These are phyloP conservation scores for Cymbidium sinense DNA, from an alignment of 106 monocot species.

Conservation along the genomic window DNA sequence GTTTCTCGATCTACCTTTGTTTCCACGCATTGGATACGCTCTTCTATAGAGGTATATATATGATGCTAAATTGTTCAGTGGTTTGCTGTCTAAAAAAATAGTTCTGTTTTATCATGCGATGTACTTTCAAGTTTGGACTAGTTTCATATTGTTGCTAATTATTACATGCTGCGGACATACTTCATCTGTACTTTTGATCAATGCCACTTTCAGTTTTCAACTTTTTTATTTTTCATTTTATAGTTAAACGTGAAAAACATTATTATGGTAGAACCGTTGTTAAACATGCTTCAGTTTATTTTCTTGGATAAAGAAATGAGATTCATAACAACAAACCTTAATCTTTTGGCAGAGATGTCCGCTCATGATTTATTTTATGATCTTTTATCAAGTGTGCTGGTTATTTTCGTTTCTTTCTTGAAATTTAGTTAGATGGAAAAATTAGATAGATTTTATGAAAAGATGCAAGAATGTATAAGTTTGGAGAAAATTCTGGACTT, in stretches of 20 bases:
- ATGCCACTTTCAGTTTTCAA: neutral
- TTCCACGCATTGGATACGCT: conserved; percentile 88
- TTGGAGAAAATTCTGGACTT: no score
- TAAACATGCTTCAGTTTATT: neutral
- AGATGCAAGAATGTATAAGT: no score
- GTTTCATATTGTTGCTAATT: neutral
- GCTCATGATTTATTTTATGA: neutral
- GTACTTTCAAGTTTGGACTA: neutral
- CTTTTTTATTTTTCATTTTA: neutral
- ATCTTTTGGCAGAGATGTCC: neutral
- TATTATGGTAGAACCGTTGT: neutral
- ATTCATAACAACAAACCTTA: neutral
- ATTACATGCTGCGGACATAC: neutral
- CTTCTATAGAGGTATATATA: conserved; percentile 72
- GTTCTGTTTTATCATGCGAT: neutral
- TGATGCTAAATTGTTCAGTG: neutral
- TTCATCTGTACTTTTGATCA: neutral
- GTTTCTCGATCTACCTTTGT: conserved; percentile 33
- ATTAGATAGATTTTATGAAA: no score
- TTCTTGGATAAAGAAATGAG: neutral
- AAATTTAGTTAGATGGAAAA: neutral
- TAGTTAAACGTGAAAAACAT: neutral
- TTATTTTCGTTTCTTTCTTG: neutral
- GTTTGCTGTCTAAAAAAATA: neutral
- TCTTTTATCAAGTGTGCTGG: neutral